Evolutionary conservation across 345 rosid species (phyloP), one percentile per base, ranked within the genome.

Genomic region (Physaria fendleri): DNA sequence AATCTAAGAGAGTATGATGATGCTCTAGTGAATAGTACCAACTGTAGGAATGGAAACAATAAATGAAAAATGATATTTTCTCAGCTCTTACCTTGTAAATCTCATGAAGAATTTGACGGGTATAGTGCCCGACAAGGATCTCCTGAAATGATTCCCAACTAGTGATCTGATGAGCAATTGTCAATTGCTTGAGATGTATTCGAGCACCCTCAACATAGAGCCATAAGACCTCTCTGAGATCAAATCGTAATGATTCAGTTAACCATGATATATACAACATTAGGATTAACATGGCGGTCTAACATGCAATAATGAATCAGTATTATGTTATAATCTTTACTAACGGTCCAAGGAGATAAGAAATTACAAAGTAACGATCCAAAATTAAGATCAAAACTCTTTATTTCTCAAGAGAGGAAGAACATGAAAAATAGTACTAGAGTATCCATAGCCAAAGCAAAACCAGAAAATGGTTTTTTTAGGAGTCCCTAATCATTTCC

Each of bases 171-270:
- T 92, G 87, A 67, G 82, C 66, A 65, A 88, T 81, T 62, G 81
- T 78, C 72, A 92, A 75, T 62, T 78, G 79, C 71, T 80, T 88
- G 75, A 92, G 90, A 80, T 80, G 76, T 70, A 92, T 92, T 59
- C 75, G 82, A 66, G 95, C 98, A 25, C 95, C 96, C 79, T 92
- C 96, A 17, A 92, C 87, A 77, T 92, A 92, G 83, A 72, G 95
- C 98, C 88, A 92, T 82, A 49, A 91, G 83, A 67, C 96, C 83
- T 76, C 95, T 84, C 96, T 92, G 93, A 33, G 44, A 65, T 55
- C 20, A 20, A 44, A 74, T 48, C 39, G 62, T 28, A 50, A 62
- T 27, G 33, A 29, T 56, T 62, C 34, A 47, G 45, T 54, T 22
- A 55, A 22, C 21, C 6, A 2, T 39, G 23, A 6, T 13, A 55